Conservation (phyloP, 306 rosid genomes). For the Casuarina cunninghamiana region DNA sequence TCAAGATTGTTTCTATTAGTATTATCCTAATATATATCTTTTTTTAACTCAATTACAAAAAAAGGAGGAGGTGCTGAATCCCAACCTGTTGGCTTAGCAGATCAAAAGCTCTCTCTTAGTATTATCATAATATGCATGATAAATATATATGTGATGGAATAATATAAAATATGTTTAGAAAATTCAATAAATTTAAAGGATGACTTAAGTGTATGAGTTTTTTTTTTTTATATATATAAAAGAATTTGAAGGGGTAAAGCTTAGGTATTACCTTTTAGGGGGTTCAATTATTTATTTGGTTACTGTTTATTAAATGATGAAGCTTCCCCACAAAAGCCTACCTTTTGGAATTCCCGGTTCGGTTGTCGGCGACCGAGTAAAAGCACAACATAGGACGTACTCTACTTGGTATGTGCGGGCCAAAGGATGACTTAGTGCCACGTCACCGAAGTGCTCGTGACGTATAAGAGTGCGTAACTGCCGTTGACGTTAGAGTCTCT, state of each 20-base stretch:
- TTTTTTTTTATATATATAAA: neutral
- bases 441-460: slow-evolving; percentile 57
- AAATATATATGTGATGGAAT: too few species aligned
- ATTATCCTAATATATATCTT: too few species aligned
- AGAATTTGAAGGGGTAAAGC: neutral
- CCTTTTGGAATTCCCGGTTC: neutral
- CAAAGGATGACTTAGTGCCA: slow-evolving; percentile 28
- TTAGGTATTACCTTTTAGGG: too few species aligned
- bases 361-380: neutral
- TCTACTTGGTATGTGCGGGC: slow-evolving; percentile 44
- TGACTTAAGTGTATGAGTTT: too few species aligned
- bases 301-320: neutral
- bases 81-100: too few species aligned
- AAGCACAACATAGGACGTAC: neutral
- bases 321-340: neutral
- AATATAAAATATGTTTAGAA: too few species aligned
- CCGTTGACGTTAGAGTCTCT: slow-evolving; percentile 67
- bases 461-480: slow-evolving; percentile 50
- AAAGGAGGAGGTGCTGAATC: too few species aligned
- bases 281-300: neutral
- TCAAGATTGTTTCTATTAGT: too few species aligned
- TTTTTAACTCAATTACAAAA: too few species aligned
- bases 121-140: too few species aligned
- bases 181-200: too few species aligned
- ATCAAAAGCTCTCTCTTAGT: too few species aligned